These are phyloP conservation scores for Lunasporangiospora selenospora DNA, from an alignment of 192 early-diverging fungal species.

Conservation along the genomic window DNA sequence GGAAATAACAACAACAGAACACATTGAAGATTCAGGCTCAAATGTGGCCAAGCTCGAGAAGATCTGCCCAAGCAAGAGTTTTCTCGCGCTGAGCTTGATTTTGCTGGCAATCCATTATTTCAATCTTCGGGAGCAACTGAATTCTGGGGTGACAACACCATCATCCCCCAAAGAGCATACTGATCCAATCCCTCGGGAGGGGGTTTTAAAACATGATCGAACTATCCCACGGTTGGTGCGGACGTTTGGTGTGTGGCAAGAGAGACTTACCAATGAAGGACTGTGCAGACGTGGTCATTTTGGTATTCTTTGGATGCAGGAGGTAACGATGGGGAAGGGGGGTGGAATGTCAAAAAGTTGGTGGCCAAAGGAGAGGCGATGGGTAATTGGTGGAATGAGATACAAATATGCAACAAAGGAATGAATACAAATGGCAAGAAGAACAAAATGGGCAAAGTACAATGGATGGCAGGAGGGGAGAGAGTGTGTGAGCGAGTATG, in stretches of 20 bases:
- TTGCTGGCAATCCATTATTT: too few species aligned
- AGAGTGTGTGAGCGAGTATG: not conserved
- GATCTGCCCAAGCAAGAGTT: too few species aligned
- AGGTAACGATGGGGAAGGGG: not conserved
- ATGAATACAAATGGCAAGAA: slow-evolving; percentile 1
- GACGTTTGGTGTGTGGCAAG: too few species aligned
- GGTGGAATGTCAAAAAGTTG: not conserved
- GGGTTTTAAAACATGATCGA: too few species aligned
- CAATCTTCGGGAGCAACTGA: not conserved
- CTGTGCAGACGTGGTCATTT: slow-evolving; percentile 35
- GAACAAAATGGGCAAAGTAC: not conserved
- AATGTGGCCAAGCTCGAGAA: too few species aligned
- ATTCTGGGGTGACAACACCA: not conserved
- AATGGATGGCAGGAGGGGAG: not conserved
- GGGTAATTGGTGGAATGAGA: too few species aligned
- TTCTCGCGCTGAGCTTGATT: too few species aligned
- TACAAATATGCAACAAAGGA: not conserved
- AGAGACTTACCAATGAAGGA: slow-evolving; percentile 44
- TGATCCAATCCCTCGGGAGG: not conserved
- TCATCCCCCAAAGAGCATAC: not conserved
- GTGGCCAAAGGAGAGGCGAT: not conserved
- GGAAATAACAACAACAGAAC: not conserved
- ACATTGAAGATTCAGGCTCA: not conserved
- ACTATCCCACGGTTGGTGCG: too few species aligned
- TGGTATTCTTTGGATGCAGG: not conserved